These are phyloP conservation scores for Apocynum venetum DNA, from an alignment of 257 asterid genomes.

Conservation along the genomic window DNA sequence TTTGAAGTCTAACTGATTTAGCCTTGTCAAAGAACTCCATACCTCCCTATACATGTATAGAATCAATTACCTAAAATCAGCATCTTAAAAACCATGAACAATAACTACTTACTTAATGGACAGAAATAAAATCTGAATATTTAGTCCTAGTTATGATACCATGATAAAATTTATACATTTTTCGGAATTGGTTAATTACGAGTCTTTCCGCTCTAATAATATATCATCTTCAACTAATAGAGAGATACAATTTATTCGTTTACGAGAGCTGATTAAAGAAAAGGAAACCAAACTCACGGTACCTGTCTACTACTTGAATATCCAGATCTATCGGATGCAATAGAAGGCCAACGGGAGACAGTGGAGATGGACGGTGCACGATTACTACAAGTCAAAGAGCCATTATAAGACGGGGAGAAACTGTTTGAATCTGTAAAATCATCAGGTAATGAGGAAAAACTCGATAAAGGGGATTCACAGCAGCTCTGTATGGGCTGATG, in stretches of 20 bases:
- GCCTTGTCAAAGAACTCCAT: conserved; percentile 75
- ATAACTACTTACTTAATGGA: too few species aligned
- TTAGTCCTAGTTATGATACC: too few species aligned
- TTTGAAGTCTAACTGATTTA: conserved; percentile 57
- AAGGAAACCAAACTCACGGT: neutral
- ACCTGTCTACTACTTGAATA: neutral
- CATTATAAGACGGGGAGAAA: neutral
- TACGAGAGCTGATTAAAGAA: too few species aligned
- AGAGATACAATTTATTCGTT: too few species aligned
- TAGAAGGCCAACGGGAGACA: neutral
- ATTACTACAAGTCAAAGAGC: neutral
- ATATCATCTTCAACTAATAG: too few species aligned
- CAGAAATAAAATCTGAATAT: too few species aligned
- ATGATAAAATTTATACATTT: too few species aligned
- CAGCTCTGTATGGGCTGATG: neutral
- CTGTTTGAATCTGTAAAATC: neutral
- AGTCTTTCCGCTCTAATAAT: too few species aligned
- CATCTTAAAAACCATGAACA: too few species aligned
- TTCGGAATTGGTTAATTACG: too few species aligned
- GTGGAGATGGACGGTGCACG: neutral
- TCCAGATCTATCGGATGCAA: conserved; percentile 2
- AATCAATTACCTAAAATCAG: neutral
- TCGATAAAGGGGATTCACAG: neutral
- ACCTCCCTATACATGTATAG: neutral
- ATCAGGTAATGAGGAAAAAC: neutral